phyloP scores from a whole-genome alignment of 352 stramenopile species.

The Phytophthora rubi region DNA sequence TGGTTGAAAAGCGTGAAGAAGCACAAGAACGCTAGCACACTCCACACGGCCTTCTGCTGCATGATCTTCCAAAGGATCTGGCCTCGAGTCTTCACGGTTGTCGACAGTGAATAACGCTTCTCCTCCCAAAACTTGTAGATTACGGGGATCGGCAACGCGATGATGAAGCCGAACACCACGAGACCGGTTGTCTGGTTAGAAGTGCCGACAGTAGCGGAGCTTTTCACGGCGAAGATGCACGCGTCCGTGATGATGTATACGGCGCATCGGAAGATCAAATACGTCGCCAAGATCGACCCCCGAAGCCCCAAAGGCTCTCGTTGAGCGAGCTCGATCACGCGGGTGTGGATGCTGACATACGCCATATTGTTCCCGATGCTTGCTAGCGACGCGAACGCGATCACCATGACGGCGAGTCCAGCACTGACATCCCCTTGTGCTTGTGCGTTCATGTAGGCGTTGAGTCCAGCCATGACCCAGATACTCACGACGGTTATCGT shows the following conservation, averaged over 20 bases:
- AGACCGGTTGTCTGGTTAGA: constrained; percentile 25
- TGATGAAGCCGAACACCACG: constrained; percentile 43
- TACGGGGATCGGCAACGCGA: constrained; percentile 38
- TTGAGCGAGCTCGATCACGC: constrained; percentile 53
- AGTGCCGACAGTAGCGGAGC: neutral
- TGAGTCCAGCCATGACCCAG: constrained; percentile 41
- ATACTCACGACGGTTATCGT: constrained; percentile 33
- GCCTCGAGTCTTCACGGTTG: constrained; percentile 42
- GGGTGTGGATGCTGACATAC: constrained; percentile 48
- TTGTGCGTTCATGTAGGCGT: constrained; percentile 28
- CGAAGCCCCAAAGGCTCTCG: constrained; percentile 43
- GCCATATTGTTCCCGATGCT: constrained; percentile 40
- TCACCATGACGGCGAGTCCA: constrained; percentile 28
- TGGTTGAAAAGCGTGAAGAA: constrained; percentile 52
- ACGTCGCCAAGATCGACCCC: constrained; percentile 46
- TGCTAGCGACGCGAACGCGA: constrained; percentile 31
- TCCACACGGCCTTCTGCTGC: constrained; percentile 63
- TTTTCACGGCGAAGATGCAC: constrained; percentile 21
- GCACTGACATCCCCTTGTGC: neutral
- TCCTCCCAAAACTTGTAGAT: constrained; percentile 51
- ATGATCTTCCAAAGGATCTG: constrained; percentile 60
- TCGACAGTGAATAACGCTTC: constrained; percentile 51
- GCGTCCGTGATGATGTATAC: constrained; percentile 30
- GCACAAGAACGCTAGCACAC: constrained; percentile 45
- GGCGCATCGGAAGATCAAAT: constrained; percentile 43